Evolutionary conservation across 495 filamentous ascomycete species (phyloP).

Genomic region (Physcia stellaris): DNA sequence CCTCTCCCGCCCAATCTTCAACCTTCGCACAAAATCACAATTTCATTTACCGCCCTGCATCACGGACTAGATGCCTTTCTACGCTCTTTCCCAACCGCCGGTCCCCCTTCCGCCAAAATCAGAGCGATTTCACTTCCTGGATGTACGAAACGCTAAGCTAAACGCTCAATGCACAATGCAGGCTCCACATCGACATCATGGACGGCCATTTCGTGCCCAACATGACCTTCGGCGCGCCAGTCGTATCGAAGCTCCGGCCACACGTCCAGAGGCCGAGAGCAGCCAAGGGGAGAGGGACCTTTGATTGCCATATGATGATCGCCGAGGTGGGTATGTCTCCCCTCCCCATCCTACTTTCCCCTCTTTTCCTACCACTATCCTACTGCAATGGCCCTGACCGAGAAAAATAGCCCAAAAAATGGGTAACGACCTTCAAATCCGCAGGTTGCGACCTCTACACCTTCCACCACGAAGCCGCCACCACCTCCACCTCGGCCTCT

Average conservation of each 20-base stretch:
- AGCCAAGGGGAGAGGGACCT: constrained; percentile 65
- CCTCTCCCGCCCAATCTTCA: too few relatives aligned
- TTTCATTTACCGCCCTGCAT: too few relatives aligned
- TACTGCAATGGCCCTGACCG: too few relatives aligned
- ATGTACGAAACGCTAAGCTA: too few relatives aligned
- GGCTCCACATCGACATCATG: constrained; percentile 58
- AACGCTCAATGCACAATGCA: too few relatives aligned
- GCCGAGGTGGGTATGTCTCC: constrained; percentile 58
- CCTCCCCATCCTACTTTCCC: constrained; percentile 1
- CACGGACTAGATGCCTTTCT: too few relatives aligned
- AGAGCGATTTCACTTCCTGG: too few relatives aligned
- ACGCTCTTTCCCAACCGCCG: too few relatives aligned
- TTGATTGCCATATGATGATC: constrained; percentile 99
- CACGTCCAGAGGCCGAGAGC: constrained; percentile 54
- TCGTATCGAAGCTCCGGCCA: constrained; percentile 81
- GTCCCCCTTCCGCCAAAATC: too few relatives aligned
- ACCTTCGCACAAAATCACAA: too few relatives aligned
- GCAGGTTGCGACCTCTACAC: constrained; percentile 97
- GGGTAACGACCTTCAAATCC: constrained; percentile 86
- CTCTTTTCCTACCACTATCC: too few relatives aligned
- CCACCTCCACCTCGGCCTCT: constrained; percentile 68
- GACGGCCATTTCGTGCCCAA: constrained; percentile 98
- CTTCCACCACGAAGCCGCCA: constrained; percentile 98
- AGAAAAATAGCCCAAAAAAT: constrained; percentile 93
- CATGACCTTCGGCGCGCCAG: constrained; percentile 89